Percentiles rank a stretch among this genome's conserved stretches.
Conservation (phyloP, 2,329 filamentous ascomycete genomes). For the Fusarium metavorans region DNA sequence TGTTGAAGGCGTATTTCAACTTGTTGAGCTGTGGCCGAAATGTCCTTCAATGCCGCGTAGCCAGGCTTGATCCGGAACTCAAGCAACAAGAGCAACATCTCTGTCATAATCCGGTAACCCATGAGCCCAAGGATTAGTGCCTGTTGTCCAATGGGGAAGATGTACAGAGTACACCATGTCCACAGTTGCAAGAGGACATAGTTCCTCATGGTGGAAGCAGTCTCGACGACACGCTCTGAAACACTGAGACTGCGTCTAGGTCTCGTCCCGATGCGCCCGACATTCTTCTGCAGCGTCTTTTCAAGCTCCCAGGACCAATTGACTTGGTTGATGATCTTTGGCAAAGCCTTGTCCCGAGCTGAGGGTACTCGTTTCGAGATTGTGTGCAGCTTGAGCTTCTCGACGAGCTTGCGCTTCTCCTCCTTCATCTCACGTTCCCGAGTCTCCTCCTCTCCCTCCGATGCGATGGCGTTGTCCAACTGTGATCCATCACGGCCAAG, state of each 20-base stretch:
- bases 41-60: conserved; percentile 89
- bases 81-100: conserved; percentile 80
- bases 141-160: conserved; percentile 80
- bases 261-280: conserved; percentile 83
- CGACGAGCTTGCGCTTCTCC: conserved; percentile 75
- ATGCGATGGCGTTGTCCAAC: conserved; percentile 51
- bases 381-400: conserved; percentile 90
- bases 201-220: conserved; percentile 87
- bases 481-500: conserved; percentile 76
- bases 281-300: conserved; percentile 87
- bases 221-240: conserved; percentile 93
- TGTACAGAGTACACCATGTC: conserved; percentile 77
- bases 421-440: conserved; percentile 70
- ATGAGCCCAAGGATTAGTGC: conserved; percentile 84
- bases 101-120: conserved; percentile 82
- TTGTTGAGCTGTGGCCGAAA: conserved; percentile 96
- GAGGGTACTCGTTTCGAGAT: conserved; percentile 82
- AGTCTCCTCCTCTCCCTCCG: conserved; percentile 79
- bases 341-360: conserved; percentile 83
- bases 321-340: conserved; percentile 89
- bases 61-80: conserved; percentile 87
- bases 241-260: conserved; percentile 90
- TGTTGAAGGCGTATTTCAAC: conserved; percentile 97
- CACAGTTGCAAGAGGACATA: conserved; percentile 76
- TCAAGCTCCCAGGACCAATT: conserved; percentile 96